A percentile compares a stretch with the other conserved stretches of the same genome.
Conservation (phyloP, 768 basidiomycete species). For the Boletales sp. region DNA sequence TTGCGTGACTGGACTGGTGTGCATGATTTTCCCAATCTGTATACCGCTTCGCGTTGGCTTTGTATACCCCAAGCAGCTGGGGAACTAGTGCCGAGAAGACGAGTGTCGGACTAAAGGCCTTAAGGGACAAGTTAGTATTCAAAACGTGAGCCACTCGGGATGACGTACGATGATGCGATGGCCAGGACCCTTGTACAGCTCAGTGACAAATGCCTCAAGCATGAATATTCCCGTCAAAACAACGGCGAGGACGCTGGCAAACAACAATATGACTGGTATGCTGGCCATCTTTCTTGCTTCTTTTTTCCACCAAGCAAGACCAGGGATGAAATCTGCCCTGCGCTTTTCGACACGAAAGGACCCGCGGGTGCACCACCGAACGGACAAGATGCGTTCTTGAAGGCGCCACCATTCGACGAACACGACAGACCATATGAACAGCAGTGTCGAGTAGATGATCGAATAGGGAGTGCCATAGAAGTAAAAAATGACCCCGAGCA, state of each 20-base stretch:
- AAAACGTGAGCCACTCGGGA: not conserved
- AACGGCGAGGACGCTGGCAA: slow-evolving; percentile 63
- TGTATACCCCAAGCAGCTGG: slow-evolving; percentile 70
- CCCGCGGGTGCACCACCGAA: slow-evolving; percentile 78
- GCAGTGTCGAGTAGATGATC: slow-evolving; percentile 66
- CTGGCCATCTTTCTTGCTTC: slow-evolving; percentile 66
- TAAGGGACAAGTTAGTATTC: not conserved
- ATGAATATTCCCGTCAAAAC: slow-evolving; percentile 81
- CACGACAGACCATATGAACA: slow-evolving; percentile 79
- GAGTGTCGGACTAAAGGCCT: slow-evolving; percentile 82
- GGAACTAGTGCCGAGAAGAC: slow-evolving; percentile 82
- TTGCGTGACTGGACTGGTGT: slow-evolving; percentile 70
- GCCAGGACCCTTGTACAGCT: slow-evolving; percentile 86
- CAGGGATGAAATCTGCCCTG: slow-evolving; percentile 53
- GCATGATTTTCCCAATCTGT: slow-evolving; percentile 92
- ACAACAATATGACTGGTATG: slow-evolving; percentile 69
- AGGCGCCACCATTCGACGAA: slow-evolving; percentile 95
- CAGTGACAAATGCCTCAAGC: slow-evolving; percentile 86
- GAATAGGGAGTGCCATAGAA: slow-evolving; percentile 72
- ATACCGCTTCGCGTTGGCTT: slow-evolving; percentile 59
- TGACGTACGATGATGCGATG: slow-evolving; percentile 68
- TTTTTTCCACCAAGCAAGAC: slow-evolving; percentile 69
- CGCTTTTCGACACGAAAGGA: slow-evolving; percentile 74
- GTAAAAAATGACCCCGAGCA: slow-evolving; percentile 66
- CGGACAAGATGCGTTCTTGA: slow-evolving; percentile 76